Percentiles rank a stretch among this genome's conserved stretches.
These are phyloP conservation scores for Cichorium intybus DNA, from an alignment of 140 eudicot species.

Conservation along the genomic window DNA sequence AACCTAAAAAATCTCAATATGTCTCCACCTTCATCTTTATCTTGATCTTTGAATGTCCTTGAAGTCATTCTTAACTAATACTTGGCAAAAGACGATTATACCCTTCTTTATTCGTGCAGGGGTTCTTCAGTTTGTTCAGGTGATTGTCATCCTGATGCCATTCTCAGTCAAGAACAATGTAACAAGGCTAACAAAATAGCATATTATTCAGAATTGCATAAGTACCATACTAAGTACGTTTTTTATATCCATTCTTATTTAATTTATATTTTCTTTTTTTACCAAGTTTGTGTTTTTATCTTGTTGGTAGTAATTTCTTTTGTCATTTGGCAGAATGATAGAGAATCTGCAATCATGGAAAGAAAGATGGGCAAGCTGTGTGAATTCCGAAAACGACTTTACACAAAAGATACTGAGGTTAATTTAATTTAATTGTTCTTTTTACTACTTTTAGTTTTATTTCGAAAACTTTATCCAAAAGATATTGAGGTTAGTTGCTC, in stretches of 20 bases:
- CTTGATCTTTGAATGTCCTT: not conserved
- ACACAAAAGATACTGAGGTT: constrained; percentile 63
- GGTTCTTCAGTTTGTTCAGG: constrained; percentile 70
- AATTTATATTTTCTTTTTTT: constrained; percentile 1
- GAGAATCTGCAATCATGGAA: constrained; percentile 63
- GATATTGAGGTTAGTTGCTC: not conserved
- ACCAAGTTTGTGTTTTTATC: constrained; percentile 3
- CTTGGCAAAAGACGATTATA: not conserved
- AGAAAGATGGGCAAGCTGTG: constrained; percentile 56
- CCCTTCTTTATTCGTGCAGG: constrained; percentile 45
- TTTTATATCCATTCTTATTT: constrained; percentile 1
- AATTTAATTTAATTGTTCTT: constrained; percentile 5
- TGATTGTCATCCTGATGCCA: constrained; percentile 77
- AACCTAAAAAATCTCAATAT: not conserved
- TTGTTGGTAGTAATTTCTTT: constrained; percentile 17
- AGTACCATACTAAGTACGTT: constrained; percentile 75
- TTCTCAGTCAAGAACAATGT: constrained; percentile 52
- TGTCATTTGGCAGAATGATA: constrained; percentile 58
- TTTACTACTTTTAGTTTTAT: not conserved
- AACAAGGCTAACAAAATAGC: constrained; percentile 63
- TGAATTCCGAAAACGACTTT: constrained; percentile 59
- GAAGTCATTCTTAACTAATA: not conserved
- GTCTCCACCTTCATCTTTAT: not conserved
- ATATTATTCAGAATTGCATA: constrained; percentile 59
- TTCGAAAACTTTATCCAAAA: not conserved